These are phyloP conservation scores for Sporothrix variecibatus DNA, from an alignment of 2,329 filamentous ascomycete species.

Conservation along the genomic window DNA sequence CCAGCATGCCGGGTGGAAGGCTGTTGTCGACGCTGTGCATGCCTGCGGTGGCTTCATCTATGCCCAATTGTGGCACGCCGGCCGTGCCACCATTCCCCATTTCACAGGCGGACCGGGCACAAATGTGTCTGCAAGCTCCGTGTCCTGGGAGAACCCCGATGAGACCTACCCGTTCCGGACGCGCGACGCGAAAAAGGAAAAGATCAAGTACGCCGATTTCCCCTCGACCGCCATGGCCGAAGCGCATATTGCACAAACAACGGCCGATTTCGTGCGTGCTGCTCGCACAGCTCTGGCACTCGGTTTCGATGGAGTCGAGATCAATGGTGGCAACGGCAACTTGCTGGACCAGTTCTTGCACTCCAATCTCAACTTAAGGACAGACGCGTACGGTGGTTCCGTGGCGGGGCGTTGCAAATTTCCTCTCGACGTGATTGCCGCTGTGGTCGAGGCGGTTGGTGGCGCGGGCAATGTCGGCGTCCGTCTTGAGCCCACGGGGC, in stretches of 20 bases:
- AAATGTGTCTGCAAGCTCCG: constrained; percentile 11
- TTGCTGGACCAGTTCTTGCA: constrained; percentile 58
- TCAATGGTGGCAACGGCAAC: constrained; percentile 45
- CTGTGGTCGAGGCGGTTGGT: constrained; percentile 39
- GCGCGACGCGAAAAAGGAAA: constrained; percentile 36
- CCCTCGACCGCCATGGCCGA: constrained; percentile 47
- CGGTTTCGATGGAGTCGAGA: constrained; percentile 51
- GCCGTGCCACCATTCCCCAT: constrained; percentile 33
- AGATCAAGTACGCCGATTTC: constrained; percentile 40
- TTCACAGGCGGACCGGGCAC: constrained; percentile 10
- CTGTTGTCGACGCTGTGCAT: constrained; percentile 24
- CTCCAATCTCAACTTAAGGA: constrained; percentile 55
- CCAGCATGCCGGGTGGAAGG: constrained; percentile 21
- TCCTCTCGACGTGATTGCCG: constrained; percentile 53
- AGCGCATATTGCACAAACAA: constrained; percentile 44
- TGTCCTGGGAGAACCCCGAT: constrained; percentile 33
- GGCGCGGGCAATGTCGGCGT: constrained; percentile 4
- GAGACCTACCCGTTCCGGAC: constrained; percentile 36
- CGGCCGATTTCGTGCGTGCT: constrained; percentile 37
- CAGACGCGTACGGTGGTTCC: constrained; percentile 55
- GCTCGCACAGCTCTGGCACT: constrained; percentile 51
- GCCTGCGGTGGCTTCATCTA: constrained; percentile 19
- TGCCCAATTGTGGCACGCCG: constrained; percentile 53
- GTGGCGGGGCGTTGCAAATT: constrained; percentile 57
- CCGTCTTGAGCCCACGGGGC: neutral